Conservation (phyloP, 371 early-diverging fungal species). For the Basidiobolus heterosporus region DNA sequence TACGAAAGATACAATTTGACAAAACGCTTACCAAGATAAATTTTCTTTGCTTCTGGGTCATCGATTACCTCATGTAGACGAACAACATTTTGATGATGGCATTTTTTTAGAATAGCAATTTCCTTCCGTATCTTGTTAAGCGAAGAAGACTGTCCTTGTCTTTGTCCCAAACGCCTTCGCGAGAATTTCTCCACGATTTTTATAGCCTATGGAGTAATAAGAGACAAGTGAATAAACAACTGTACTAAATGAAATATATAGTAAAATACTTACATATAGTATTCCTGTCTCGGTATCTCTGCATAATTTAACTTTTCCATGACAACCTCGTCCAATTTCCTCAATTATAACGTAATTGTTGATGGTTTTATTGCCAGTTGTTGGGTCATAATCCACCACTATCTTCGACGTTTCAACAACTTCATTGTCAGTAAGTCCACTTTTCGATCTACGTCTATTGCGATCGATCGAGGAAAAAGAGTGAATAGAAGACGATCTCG, state of each 20-base stretch:
- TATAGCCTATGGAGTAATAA: slow-evolving; percentile 37
- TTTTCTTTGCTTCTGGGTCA: slow-evolving; percentile 73
- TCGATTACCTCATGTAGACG: slow-evolving; percentile 83
- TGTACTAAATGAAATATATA: not conserved
- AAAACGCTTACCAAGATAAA: slow-evolving; percentile 52
- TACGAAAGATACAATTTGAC: not conserved
- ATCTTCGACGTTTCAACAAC: slow-evolving; percentile 64
- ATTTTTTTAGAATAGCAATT: slow-evolving; percentile 89
- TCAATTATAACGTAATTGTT: slow-evolving; percentile 81
- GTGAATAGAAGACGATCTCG: too few relatives aligned
- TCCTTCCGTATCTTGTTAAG: slow-evolving; percentile 83
- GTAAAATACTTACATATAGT: slow-evolving; percentile 35
- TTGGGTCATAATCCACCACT: slow-evolving; percentile 59
- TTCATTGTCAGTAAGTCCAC: not conserved
- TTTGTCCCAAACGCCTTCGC: slow-evolving; percentile 41
- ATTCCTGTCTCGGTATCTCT: slow-evolving; percentile 59
- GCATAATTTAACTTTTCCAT: slow-evolving; percentile 88
- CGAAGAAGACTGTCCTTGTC: slow-evolving; percentile 30
- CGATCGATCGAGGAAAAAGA: too few relatives aligned
- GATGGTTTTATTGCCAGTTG: slow-evolving; percentile 78
- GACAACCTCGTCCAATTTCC: slow-evolving; percentile 88
- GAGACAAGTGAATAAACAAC: not conserved
- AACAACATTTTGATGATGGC: slow-evolving; percentile 84
- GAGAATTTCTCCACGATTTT: slow-evolving; percentile 71
- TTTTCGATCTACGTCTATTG: too few relatives aligned